A percentile compares a stretch with the other conserved stretches of the same genome.
Conservation (phyloP, 2,329 filamentous ascomycete species). For the Lasiodiplodia citricola region DNA sequence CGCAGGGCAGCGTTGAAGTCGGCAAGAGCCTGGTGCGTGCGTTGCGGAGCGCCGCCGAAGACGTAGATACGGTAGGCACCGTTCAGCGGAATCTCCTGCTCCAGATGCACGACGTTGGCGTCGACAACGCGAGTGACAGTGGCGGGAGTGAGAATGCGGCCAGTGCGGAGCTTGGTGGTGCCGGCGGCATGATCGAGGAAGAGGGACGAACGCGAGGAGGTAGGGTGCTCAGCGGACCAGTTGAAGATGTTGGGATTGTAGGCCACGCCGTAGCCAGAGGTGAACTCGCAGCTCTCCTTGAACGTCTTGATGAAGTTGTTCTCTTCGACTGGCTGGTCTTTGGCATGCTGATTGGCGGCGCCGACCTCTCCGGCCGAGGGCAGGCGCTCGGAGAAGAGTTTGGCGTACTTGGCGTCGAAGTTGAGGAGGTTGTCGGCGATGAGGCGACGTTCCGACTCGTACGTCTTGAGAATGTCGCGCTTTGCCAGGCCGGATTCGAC, state of each 20-base stretch:
- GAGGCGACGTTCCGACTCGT: conserved; percentile 83
- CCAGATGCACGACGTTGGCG: conserved; percentile 86
- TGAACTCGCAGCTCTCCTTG: conserved; percentile 91
- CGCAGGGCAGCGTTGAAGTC: conserved; percentile 72
- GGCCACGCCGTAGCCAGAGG: conserved; percentile 86
- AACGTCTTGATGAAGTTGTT: conserved; percentile 89
- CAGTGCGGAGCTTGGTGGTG: conserved; percentile 69
- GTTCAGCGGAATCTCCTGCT: conserved; percentile 88
- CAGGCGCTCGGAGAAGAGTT: conserved; percentile 81
- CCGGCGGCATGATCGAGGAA: conserved; percentile 64
- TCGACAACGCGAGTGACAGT: conserved; percentile 87
- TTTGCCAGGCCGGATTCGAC: conserved; percentile 83
- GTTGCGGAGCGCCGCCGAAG: conserved; percentile 73
- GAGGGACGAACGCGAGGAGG: conserved; percentile 66
- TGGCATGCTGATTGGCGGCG: conserved; percentile 56
- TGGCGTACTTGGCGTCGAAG: conserved; percentile 89
- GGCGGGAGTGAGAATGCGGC: conserved; percentile 76
- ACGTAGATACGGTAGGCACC: conserved; percentile 86
- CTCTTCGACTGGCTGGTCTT: conserved; percentile 51
- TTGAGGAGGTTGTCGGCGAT: conserved; percentile 83
- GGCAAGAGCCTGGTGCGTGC: conserved; percentile 66
- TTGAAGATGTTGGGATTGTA: conserved; percentile 85
- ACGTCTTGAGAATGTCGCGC: conserved; percentile 77
- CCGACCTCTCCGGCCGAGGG: conserved; percentile 75
- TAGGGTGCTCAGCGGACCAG: conserved; percentile 72